Conservation (phyloP, 2,329 filamentous ascomycete genomes). For the Neodidymelliopsis sp. region DNA sequence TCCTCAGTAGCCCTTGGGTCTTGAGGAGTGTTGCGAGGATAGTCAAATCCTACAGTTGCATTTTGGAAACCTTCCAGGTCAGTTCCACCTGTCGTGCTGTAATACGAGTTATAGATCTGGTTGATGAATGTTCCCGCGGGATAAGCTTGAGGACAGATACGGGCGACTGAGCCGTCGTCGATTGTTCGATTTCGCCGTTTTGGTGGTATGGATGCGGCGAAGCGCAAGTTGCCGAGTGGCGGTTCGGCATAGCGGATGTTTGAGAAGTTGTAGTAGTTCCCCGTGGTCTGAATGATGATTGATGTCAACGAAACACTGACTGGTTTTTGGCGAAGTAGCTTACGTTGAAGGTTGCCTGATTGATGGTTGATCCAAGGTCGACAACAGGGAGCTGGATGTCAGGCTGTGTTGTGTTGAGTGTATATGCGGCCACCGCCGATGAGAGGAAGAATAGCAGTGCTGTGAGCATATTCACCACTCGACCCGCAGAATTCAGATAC, state of each 20-base stretch:
- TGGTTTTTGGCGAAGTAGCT: background rate
- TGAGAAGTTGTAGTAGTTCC: constrained; percentile 56
- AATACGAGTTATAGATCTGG: background rate
- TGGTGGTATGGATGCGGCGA: constrained; percentile 52
- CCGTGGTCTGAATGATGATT: constrained; percentile 26
- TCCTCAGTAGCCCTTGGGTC: constrained; percentile 45
- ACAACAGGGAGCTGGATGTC: constrained; percentile 47
- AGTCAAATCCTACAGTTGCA: background rate
- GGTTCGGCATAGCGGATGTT: constrained; percentile 62
- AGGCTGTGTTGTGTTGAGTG: background rate
- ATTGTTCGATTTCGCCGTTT: constrained; percentile 48
- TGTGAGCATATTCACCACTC: too few species aligned
- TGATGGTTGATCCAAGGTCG: constrained; percentile 59
- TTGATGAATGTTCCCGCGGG: constrained; percentile 23
- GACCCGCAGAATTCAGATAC: too few species aligned
- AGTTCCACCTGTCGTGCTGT: background rate
- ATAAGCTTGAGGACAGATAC: constrained; percentile 22
- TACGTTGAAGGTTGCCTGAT: constrained; percentile 54
- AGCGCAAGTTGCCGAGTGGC: constrained; percentile 57
- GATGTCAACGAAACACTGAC: background rate
- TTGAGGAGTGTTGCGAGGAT: background rate
- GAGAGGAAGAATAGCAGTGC: too few species aligned
- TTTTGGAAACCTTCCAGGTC: background rate
- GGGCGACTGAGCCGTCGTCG: constrained; percentile 48
- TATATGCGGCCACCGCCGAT: background rate